These are phyloP conservation scores for Leersia perrieri DNA, from an alignment of 176 grass and related monocot species.

Conservation along the genomic window DNA sequence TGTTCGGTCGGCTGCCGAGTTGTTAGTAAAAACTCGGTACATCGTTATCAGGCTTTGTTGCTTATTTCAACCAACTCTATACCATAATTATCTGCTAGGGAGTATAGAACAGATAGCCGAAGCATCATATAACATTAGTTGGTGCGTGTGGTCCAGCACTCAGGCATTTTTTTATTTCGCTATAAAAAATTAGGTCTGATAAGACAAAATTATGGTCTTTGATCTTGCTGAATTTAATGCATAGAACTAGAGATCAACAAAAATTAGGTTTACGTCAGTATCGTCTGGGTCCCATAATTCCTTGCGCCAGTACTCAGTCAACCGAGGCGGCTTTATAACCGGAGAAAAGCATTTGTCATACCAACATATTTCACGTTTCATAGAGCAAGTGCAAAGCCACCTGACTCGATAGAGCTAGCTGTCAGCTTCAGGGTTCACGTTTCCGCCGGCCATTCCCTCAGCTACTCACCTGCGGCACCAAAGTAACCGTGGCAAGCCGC, in stretches of 20 bases:
- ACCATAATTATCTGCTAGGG: no score
- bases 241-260: not conserved
- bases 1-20: no score
- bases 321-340: not conserved
- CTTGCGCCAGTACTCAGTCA: constrained; percentile 6
- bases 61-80: no score
- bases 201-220: not conserved
- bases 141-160: no score
- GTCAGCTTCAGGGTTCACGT: not conserved
- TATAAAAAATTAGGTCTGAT: not conserved
- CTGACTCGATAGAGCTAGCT: not conserved
- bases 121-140: no score
- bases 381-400: not conserved
- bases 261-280: not conserved
- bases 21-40: no score
- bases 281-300: not conserved
- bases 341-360: not conserved
- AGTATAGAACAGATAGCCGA: no score
- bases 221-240: not conserved
- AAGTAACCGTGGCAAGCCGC: no score
- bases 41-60: no score
- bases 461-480: no score
- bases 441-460: no score
- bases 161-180: no score
- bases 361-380: not conserved